Percentiles rank a stretch among this genome's conserved stretches.
Evolutionary conservation across 2,329 filamentous ascomycete genomes (phyloP).

Genomic region (Didymella pinodella): DNA sequence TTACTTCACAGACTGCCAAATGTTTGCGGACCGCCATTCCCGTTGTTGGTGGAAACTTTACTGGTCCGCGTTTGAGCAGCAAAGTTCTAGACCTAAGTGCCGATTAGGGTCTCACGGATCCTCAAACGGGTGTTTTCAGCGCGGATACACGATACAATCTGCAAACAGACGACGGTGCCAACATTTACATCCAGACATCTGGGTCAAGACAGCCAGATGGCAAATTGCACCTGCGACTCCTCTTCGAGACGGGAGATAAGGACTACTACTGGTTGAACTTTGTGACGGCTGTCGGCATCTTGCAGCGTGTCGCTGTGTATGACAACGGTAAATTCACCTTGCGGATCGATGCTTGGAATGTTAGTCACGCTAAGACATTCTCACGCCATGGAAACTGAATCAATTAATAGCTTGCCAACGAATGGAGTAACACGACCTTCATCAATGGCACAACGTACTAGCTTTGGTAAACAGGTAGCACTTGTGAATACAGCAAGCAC

Average conservation of each 20-base stretch:
- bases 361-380: neutral
- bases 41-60: slow-evolving; percentile 43
- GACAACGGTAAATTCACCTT: slow-evolving; percentile 19
- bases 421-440: slow-evolving; percentile 18
- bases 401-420: slow-evolving; percentile 5
- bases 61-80: slow-evolving; percentile 32
- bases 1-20: slow-evolving; percentile 31
- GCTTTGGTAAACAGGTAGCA: no score
- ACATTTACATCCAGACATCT: slow-evolving; percentile 40
- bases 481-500: no score
- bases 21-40: slow-evolving; percentile 41
- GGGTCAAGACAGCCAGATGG: slow-evolving; percentile 34
- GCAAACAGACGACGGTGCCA: slow-evolving; percentile 22
- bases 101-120: slow-evolving; percentile 30
- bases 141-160: slow-evolving; percentile 24
- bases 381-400: neutral
- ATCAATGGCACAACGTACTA: slow-evolving; percentile 14
- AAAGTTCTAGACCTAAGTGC: slow-evolving; percentile 42
- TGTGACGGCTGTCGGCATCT: slow-evolving; percentile 16
- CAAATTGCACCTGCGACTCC: slow-evolving; percentile 12
- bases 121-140: slow-evolving; percentile 21
- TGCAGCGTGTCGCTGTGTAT: slow-evolving; percentile 14
- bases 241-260: slow-evolving; percentile 20
- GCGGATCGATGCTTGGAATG: slow-evolving; percentile 25
- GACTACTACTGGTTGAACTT: slow-evolving; percentile 23